Percentiles rank a stretch among this genome's conserved stretches.
These are phyloP conservation scores for Colletotrichum sp. DNA, from an alignment of 2,329 filamentous ascomycete genomes.

Conservation along the genomic window DNA sequence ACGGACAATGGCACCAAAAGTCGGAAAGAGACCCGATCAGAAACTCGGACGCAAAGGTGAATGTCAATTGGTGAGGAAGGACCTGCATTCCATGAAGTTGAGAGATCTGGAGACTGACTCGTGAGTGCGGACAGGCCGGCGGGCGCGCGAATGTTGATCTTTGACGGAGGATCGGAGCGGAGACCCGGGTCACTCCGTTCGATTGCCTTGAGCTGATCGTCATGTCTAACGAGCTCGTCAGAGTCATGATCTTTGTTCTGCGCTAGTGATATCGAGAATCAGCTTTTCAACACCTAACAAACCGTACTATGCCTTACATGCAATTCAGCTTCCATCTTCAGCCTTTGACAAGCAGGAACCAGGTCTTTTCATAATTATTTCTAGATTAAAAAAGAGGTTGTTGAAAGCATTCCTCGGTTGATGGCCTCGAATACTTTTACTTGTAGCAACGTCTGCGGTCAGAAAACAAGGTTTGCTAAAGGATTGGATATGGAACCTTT, in stretches of 20 bases:
- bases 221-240: not conserved
- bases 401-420: not conserved
- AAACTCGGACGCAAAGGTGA: not conserved
- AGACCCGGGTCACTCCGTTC: not conserved
- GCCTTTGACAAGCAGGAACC: rapidly evolving
- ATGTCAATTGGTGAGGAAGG: not conserved
- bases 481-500: not conserved
- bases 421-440: not conserved
- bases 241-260: not conserved
- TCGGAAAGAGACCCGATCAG: not conserved
- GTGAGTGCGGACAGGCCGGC: not conserved
- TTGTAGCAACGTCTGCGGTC: not conserved
- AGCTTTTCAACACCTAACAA: not conserved
- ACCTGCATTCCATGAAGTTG: not conserved
- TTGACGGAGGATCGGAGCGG: not conserved
- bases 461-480: not conserved
- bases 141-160: not conserved
- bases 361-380: rapidly evolving
- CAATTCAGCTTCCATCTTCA: not conserved
- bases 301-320: not conserved
- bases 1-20: not conserved
- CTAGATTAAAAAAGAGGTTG: not conserved
- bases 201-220: not conserved
- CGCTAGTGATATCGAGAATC: not conserved
- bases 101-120: not conserved